Conservation (phyloP, 1,139 yeast genomes). For the Yamadazyma friedrichii region DNA sequence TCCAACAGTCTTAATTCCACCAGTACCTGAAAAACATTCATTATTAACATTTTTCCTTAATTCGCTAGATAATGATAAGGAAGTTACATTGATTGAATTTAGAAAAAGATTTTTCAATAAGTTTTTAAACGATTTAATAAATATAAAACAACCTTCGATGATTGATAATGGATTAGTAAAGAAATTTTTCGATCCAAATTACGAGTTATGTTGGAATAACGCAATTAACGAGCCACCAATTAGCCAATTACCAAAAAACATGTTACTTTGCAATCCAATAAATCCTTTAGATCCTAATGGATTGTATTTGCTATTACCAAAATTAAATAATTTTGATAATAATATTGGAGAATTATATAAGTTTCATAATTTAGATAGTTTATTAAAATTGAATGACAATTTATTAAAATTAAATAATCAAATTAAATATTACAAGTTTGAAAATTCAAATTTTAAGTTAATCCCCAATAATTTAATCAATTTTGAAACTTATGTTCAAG, state of each 20-base stretch:
- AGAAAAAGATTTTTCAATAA: slow-evolving; percentile 39
- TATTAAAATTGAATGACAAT: slow-evolving; percentile 38
- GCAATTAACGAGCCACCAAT: slow-evolving; percentile 49
- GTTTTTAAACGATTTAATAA: slow-evolving; percentile 36
- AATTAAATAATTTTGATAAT: slow-evolving; percentile 33
- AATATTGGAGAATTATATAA: slow-evolving; percentile 22
- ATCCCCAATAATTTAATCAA: slow-evolving; percentile 35
- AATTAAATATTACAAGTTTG: slow-evolving; percentile 30
- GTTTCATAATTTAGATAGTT: slow-evolving; percentile 24
- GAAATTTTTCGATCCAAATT: slow-evolving; percentile 49
- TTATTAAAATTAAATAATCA: slow-evolving; percentile 35
- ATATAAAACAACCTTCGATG: slow-evolving; percentile 1
- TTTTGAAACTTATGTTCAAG: slow-evolving; percentile 36
- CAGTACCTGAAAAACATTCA: slow-evolving; percentile 60
- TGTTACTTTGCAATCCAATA: slow-evolving; percentile 44
- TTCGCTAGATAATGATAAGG: slow-evolving; percentile 38
- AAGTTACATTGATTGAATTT: slow-evolving; percentile 39
- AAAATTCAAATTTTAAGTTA: slow-evolving; percentile 19
- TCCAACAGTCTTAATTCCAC: slow-evolving; percentile 54
- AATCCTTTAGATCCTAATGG: slow-evolving; percentile 48
- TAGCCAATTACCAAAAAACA: slow-evolving; percentile 37
- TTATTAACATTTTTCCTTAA: slow-evolving; percentile 41
- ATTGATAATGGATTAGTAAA: slow-evolving; percentile 29
- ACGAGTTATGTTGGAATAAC: slow-evolving; percentile 47
- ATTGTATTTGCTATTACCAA: slow-evolving; percentile 40